Base-by-base conservation (phyloP, 1,284 basidiomycete species). In the Ustilago curta region DNA sequence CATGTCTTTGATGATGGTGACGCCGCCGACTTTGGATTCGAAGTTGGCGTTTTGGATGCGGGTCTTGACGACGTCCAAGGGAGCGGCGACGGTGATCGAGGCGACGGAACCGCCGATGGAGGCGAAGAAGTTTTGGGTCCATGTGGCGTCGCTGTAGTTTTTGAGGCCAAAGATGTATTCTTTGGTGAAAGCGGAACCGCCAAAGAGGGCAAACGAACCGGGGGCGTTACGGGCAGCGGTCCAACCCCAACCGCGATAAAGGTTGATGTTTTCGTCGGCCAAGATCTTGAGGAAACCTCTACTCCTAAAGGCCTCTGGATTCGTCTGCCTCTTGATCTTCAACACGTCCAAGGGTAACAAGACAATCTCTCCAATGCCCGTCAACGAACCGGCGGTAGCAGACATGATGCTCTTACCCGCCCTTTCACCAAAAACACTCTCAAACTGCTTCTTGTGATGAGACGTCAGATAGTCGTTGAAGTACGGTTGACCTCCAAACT, bases 191-290 rank as follows among this genome's bases (percentile, higher is more conserved):
- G 96, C 95, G 4, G 94, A 96, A 48, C 94, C 96, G 84, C 96
- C 96, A 84, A 99, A 99, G 19, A 84, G 72, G 59, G 96, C 94
- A 80, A 99, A 99, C 59, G 90, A 91, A 16, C 96, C 96, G 3
- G 96, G 96, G 2, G 96, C 96, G 84, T 99, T 99, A 62, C 96
- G 90, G 1, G 95, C 95, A 88, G 97, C 93, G 39, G 96, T 99
- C 96, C 96, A 98, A 59, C 95, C 96, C 93, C 95, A 97, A 42
- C 96, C 96, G 76, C 95, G 91, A 87, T 99, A 99, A 40, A 99
- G 89, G 12, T 90, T 91, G 58, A 89, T 82, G 64, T 95, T 94
- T 85, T 99, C 97, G 79, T 99, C 95, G 77, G 91, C 87, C 85
- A 99, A 90, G 77, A 99, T 95, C 59, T 92, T 91, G 63, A 97